These are phyloP conservation scores for Glomus cerebriforme DNA, from an alignment of 192 early-diverging fungal species.

Conservation along the genomic window DNA sequence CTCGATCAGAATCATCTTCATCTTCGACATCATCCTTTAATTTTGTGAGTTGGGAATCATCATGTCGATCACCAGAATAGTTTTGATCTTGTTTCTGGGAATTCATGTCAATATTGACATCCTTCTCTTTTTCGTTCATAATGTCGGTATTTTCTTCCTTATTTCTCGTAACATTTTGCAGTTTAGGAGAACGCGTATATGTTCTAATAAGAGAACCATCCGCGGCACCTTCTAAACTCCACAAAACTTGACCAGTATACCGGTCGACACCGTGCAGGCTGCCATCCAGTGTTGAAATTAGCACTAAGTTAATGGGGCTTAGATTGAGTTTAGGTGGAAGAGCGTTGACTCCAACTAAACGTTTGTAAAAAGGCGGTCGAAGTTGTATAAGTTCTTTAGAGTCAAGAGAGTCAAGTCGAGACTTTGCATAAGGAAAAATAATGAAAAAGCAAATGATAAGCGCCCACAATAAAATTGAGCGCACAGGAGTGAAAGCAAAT, in stretches of 20 bases:
- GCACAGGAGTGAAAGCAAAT: neutral
- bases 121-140: neutral
- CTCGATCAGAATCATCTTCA: conserved; percentile 34
- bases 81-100: conserved; percentile 28
- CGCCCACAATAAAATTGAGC: neutral
- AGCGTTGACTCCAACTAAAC: neutral
- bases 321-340: conserved; percentile 29
- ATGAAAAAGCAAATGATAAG: conserved; percentile 1
- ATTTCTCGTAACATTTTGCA: conserved; percentile 20
- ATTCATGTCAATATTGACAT: neutral
- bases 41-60: conserved; percentile 12
- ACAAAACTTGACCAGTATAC: conserved; percentile 56
- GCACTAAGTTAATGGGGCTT: conserved; percentile 40
- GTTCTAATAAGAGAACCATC: conserved; percentile 51
- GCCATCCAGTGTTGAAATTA: conserved; percentile 79
- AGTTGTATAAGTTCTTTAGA: conserved; percentile 11
- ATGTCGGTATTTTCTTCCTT: neutral
- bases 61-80: neutral
- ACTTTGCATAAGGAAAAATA: conserved; percentile 20
- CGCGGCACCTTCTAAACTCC: conserved; percentile 59
- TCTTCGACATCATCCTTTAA: conserved; percentile 13
- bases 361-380: neutral
- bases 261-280: conserved; percentile 65
- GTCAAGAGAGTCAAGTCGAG: neutral
- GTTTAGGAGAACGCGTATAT: conserved; percentile 32